Conservation (phyloP, 2,329 filamentous ascomycete species). For the Colletotrichum sp. region DNA sequence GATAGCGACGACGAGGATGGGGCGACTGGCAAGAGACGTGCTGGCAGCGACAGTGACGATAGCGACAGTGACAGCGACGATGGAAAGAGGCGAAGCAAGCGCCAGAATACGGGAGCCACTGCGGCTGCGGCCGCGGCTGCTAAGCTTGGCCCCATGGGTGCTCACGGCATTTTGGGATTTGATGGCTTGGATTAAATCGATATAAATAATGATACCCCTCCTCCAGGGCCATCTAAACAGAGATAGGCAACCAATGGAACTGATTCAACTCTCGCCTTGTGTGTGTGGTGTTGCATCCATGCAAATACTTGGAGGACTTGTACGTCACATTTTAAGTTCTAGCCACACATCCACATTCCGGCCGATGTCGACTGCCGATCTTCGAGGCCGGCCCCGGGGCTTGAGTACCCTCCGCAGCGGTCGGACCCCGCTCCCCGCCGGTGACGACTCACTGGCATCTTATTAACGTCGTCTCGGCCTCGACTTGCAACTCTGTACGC, state of each 20-base stretch:
- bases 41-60: conserved; percentile 49
- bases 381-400: neutral
- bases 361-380: neutral
- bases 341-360: neutral
- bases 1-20: conserved; percentile 46
- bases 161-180: conserved; percentile 56
- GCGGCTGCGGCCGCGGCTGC: conserved; percentile 33
- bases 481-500: neutral
- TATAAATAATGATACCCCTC: conserved; percentile 20
- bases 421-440: conserved; percentile 16
- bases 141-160: conserved; percentile 53
- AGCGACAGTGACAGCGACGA: conserved; percentile 48
- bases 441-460: conserved; percentile 5
- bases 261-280: neutral
- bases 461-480: neutral
- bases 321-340: neutral
- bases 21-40: conserved; percentile 50
- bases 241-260: conserved; percentile 9
- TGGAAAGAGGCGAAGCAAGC: conserved; percentile 51
- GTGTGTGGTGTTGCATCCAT: neutral
- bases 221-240: neutral
- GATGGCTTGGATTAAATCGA: conserved; percentile 46
- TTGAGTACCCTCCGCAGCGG: neutral
- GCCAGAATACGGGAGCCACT: conserved; percentile 42
- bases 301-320: neutral